These are phyloP conservation scores for Neonectria coccinea DNA, from an alignment of 2,329 filamentous ascomycete genomes.

Conservation along the genomic window DNA sequence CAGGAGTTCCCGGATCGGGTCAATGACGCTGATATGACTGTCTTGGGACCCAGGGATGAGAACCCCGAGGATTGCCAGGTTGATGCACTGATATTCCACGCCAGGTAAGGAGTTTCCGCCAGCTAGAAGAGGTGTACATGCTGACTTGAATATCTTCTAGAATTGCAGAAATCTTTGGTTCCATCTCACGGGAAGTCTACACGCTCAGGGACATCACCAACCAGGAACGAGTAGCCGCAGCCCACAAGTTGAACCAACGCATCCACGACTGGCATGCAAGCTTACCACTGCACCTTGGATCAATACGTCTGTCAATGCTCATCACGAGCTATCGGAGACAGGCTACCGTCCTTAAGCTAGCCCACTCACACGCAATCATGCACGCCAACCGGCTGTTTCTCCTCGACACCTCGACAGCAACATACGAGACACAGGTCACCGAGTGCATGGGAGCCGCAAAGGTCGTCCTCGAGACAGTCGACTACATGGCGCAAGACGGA, in stretches of 20 bases:
- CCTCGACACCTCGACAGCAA: conserved; percentile 47
- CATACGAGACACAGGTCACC: conserved; percentile 45
- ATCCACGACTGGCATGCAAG: conserved; percentile 55
- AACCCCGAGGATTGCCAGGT: conserved; percentile 59
- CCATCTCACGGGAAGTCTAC: conserved; percentile 55
- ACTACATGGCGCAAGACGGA: conserved; percentile 54
- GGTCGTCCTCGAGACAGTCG: conserved; percentile 56
- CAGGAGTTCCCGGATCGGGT: conserved; percentile 67
- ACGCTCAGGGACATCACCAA: conserved; percentile 51
- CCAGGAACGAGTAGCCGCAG: conserved; percentile 52
- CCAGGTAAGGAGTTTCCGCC: conserved; percentile 41
- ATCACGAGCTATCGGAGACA: conserved; percentile 61
- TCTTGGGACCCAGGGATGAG: conserved; percentile 51
- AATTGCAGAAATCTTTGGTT: conserved; percentile 54
- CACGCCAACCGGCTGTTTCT: conserved; percentile 67
- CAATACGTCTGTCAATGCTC: conserved; percentile 58
- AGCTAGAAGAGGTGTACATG: no score
- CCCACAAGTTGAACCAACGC: conserved; percentile 52
- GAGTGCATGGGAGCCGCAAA: conserved; percentile 55
- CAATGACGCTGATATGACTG: conserved; percentile 68
- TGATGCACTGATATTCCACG: conserved; percentile 60
- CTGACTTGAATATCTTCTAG: conserved; percentile 28
- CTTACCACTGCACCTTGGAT: conserved; percentile 58
- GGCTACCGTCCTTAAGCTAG: conserved; percentile 64
- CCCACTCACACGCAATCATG: conserved; percentile 67